Conservation (phyloP, 1,139 yeast species). For the Geotrichum reessii region DNA sequence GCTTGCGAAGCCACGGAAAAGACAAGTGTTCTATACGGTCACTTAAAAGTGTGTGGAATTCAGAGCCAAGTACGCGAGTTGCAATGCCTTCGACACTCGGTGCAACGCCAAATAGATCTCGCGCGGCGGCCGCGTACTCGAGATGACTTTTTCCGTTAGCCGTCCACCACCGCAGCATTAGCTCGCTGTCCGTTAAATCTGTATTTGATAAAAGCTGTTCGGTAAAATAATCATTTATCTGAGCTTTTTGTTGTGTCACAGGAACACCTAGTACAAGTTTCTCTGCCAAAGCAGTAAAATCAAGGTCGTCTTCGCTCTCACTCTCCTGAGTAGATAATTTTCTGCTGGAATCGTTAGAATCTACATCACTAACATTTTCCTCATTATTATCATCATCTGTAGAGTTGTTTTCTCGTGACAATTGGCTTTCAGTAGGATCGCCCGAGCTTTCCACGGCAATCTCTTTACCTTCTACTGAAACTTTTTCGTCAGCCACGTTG, state of each 20-base stretch:
- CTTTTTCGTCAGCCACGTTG: not conserved
- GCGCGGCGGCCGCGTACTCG: slow-evolving; percentile 7
- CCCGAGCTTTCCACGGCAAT: not conserved
- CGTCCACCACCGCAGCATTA: slow-evolving; percentile 8
- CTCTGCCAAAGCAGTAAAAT: not conserved
- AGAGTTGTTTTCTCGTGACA: not conserved
- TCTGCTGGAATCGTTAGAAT: not conserved
- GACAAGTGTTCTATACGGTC: slow-evolving; percentile 7
- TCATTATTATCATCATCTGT: not conserved
- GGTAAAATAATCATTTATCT: slow-evolving; percentile 6
- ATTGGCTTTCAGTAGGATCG: not conserved
- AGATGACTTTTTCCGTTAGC: not conserved
- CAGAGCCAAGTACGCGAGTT: not conserved
- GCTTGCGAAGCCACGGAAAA: slow-evolving; percentile 6
- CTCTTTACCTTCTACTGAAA: not conserved
- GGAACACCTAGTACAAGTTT: slow-evolving; percentile 6
- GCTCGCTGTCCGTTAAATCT: not conserved
- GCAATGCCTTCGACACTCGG: slow-evolving; percentile 5
- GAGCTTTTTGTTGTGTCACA: not conserved
- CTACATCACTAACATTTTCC: not conserved
- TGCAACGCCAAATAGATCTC: slow-evolving; percentile 8
- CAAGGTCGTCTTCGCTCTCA: slow-evolving; percentile 1
- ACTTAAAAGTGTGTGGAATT: slow-evolving; percentile 1
- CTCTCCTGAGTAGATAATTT: not conserved
- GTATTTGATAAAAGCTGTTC: slow-evolving; percentile 2